These are phyloP conservation scores for Metarhizium guizhouense DNA, from an alignment of 2,329 filamentous ascomycete species.

Conservation along the genomic window DNA sequence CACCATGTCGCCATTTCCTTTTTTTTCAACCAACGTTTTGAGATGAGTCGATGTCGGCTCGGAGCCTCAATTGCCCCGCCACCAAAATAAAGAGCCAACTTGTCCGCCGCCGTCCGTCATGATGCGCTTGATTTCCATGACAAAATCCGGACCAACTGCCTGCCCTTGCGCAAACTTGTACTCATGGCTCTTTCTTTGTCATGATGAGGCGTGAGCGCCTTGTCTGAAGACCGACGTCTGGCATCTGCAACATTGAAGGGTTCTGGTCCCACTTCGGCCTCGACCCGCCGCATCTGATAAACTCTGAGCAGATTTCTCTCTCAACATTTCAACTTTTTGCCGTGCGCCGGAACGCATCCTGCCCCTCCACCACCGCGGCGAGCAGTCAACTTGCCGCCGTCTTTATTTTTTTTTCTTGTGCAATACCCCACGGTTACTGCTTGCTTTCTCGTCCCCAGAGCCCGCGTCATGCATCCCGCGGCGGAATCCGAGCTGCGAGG, in stretches of 20 bases:
- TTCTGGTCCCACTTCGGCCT: not conserved
- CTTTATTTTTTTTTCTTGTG: not conserved
- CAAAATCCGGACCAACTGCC: conserved; percentile 1
- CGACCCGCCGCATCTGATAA: conserved; percentile 1
- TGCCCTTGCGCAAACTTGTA: not conserved
- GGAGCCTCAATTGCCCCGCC: not conserved
- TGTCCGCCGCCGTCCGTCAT: not conserved
- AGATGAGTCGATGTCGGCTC: not conserved
- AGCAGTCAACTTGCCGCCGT: not conserved
- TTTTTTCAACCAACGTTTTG: not conserved
- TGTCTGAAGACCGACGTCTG: too few species aligned
- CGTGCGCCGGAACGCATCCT: too few species aligned
- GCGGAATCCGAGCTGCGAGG: conserved; percentile 24
- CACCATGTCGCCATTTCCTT: too few species aligned
- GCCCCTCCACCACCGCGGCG: not conserved
- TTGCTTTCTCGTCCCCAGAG: not conserved
- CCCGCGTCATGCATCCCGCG: conserved; percentile 24
- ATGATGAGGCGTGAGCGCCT: too few species aligned
- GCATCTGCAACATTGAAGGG: too few species aligned
- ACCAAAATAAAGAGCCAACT: not conserved
- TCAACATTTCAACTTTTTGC: not conserved
- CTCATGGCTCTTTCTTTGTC: not conserved
- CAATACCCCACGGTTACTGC: too few species aligned
- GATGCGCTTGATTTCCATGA: not conserved
- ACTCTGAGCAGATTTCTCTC: not conserved